Evolutionary conservation across 2,329 filamentous ascomycete genomes (phyloP).

Genomic region (Monascus ruber): DNA sequence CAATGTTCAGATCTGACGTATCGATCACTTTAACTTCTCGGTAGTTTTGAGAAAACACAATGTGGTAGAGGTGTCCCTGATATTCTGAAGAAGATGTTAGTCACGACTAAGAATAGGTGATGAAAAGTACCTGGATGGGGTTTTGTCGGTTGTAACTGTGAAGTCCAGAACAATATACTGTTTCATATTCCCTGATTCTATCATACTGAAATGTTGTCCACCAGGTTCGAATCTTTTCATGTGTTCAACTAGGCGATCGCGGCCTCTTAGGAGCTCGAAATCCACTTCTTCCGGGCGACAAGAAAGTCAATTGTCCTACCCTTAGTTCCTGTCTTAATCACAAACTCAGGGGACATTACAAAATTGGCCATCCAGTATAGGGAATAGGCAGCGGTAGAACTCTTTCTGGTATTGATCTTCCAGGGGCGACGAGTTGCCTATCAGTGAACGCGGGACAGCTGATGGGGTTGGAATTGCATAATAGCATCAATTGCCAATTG

Average conservation of each 20-base stretch:
- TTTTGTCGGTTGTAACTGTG: constrained; percentile 1
- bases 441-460: constrained; percentile 4
- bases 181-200: constrained; percentile 2
- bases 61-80: not conserved
- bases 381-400: constrained; percentile 7
- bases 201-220: constrained; percentile 4
- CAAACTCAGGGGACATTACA: constrained; percentile 7
- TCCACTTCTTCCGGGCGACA: constrained; percentile 6
- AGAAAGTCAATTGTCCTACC: constrained; percentile 7
- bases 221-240: constrained; percentile 3
- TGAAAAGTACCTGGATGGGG: constrained; percentile 2
- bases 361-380: constrained; percentile 5
- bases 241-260: constrained; percentile 3
- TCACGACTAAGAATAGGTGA: not conserved
- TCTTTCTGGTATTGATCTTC: constrained; percentile 8
- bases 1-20: not conserved
- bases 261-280: constrained; percentile 6
- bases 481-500: constrained; percentile 5
- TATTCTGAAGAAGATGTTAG: not conserved
- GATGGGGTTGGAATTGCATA: constrained; percentile 3
- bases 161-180: constrained; percentile 6
- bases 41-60: not conserved
- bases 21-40: not conserved
- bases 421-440: constrained; percentile 3
- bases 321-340: constrained; percentile 4